Percentiles rank a stretch among this genome's conserved stretches.
These are phyloP conservation scores for Schizochytrium sp. DNA, from an alignment of 108 stramenopile species.

Conservation along the genomic window DNA sequence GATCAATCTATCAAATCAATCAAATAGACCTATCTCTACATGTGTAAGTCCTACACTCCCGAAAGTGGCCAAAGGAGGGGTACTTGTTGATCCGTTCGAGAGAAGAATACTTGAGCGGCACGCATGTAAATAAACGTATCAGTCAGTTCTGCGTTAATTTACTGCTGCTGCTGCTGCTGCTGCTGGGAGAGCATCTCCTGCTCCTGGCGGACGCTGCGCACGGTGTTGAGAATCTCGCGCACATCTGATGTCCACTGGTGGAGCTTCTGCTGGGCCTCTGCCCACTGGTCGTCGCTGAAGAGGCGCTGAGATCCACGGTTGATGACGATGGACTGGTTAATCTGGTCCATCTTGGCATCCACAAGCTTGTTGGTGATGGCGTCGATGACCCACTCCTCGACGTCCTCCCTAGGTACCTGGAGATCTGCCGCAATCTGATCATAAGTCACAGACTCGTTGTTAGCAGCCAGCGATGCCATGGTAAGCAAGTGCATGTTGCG, in stretches of 20 bases:
- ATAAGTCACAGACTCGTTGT: constrained; percentile 46
- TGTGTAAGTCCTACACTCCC: too few relatives aligned
- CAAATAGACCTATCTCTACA: too few relatives aligned
- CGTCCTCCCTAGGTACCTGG: background rate
- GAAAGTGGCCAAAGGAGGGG: background rate
- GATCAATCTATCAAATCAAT: too few relatives aligned
- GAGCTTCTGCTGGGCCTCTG: constrained; percentile 34
- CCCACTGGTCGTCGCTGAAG: constrained; percentile 50
- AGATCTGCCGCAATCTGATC: constrained; percentile 14
- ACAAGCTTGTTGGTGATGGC: constrained; percentile 52
- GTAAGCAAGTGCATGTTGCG: constrained; percentile 57
- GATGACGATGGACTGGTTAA: constrained; percentile 54
- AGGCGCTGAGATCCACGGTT: constrained; percentile 59
- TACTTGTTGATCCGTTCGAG: background rate
- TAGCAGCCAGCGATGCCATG: constrained; percentile 43
- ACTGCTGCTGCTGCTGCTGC: constrained; percentile 3
- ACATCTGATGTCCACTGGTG: constrained; percentile 46
- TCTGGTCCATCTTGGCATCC: constrained; percentile 61
- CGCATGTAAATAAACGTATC: background rate
- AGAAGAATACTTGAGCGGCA: constrained; percentile 5
- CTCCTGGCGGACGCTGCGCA: constrained; percentile 45
- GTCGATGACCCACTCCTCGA: constrained; percentile 59
- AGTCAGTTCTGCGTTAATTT: background rate
- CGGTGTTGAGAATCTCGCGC: constrained; percentile 5
- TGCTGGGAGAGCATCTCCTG: constrained; percentile 49